phyloP scores from a whole-genome alignment of 345 rosid species.

The Eucalyptus erythrocorys region DNA sequence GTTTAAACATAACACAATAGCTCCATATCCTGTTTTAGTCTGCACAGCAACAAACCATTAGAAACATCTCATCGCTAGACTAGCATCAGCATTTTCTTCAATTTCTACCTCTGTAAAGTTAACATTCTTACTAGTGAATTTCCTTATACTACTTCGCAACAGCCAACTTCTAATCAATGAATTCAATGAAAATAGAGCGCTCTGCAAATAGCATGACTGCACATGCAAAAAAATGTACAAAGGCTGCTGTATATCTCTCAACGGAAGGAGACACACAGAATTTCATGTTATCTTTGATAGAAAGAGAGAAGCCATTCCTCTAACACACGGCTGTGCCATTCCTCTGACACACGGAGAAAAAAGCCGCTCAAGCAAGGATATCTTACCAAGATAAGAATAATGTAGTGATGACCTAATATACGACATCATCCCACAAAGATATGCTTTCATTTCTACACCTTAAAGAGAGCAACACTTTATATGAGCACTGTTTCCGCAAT shows the following conservation, averaged over 20 bases:
- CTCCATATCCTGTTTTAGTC: slow-evolving; percentile 99
- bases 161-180: background rate
- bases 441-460: background rate
- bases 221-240: background rate
- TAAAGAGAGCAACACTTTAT: background rate
- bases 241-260: background rate
- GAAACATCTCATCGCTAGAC: background rate
- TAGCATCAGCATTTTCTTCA: background rate
- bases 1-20: slow-evolving; percentile 90
- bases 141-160: background rate
- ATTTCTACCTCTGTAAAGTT: background rate
- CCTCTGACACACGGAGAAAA: background rate
- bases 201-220: background rate
- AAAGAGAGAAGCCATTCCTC: background rate
- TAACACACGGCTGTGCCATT: background rate
- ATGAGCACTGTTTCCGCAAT: background rate
- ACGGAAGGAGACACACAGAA: background rate
- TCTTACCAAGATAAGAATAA: background rate
- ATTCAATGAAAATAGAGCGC: background rate
- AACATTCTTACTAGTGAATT: background rate
- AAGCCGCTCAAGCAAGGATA: background rate
- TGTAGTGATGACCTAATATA: background rate
- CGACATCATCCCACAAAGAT: background rate
- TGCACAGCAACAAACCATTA: slow-evolving; percentile 14
- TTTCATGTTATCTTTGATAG: background rate